Conservation (phyloP, 495 filamentous ascomycete genomes). For the Aspergillus carlsbadensis region DNA sequence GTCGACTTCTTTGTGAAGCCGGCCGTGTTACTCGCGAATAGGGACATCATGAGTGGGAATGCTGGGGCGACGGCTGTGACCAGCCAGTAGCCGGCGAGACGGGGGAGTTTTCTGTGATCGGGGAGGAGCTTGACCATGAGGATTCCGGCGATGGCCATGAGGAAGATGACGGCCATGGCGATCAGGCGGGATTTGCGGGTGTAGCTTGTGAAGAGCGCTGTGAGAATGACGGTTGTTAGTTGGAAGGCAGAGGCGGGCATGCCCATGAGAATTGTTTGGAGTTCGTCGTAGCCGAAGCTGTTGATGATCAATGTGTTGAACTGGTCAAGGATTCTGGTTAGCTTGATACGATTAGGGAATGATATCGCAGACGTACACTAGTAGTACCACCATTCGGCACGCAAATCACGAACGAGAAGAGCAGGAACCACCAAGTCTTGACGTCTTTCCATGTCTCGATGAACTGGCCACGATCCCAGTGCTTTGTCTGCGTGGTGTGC, state of each 20-base stretch:
- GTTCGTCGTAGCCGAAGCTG: conserved; percentile 25
- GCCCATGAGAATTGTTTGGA: conserved; percentile 2
- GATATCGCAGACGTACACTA: conserved; percentile 11
- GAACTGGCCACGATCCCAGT: conserved; percentile 49
- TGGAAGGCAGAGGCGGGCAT: conserved; percentile 17
- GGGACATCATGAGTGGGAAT: conserved; percentile 20
- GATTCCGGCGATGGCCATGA: conserved; percentile 16
- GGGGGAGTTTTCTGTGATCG: conserved; percentile 6
- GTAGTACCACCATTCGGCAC: conserved; percentile 26
- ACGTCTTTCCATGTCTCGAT: conserved; percentile 42
- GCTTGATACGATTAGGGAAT: background rate
- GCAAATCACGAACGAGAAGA: conserved; percentile 20
- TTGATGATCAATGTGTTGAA: conserved; percentile 33
- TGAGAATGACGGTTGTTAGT: conserved; percentile 12
- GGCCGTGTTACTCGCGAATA: conserved; percentile 28
- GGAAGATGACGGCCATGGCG: conserved; percentile 9
- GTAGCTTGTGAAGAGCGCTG: conserved; percentile 10
- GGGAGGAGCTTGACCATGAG: conserved; percentile 22
- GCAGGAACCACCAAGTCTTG: conserved; percentile 30
- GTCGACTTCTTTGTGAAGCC: conserved; percentile 30
- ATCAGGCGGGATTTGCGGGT: conserved; percentile 18
- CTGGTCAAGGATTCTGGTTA: background rate
- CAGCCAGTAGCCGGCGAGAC: conserved; percentile 20
- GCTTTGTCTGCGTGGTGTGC: conserved; percentile 51
- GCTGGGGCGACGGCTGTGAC: conserved; percentile 12